Base-by-base conservation (phyloP, 768 basidiomycete genomes). In the Lactarius evosmus region DNA sequence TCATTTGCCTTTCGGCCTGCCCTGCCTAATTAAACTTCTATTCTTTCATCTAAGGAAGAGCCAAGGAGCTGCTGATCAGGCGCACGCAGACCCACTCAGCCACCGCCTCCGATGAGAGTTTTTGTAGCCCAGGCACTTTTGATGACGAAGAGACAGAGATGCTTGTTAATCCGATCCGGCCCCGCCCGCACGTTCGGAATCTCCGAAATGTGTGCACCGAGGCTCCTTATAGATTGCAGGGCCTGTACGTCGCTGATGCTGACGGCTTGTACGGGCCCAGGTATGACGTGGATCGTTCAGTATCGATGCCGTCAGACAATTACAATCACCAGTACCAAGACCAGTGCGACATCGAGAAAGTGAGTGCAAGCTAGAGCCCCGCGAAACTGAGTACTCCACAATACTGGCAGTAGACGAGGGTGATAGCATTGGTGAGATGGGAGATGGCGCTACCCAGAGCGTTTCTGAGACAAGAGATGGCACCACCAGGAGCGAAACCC, bases 341-440 rank as follows among this genome's bases (percentile, higher is more conserved):
- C 17, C 29, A 19, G 51, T 30, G 16, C 56, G 30, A 27, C 40
- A 54, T 61, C 60, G 34, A 54, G 56, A 50, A 53, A n/a, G 34
- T 16, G 61, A 62, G 34, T 9, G 29, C 34, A 46, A 25, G 36
- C 27, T 12, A 17, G 60, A 44, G 40, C n/a, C 22, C 4, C 11
- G 11, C 9, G 32, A 44, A 9, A 17, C 14, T 1, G 60, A 19
- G n/a, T 33, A 11, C 17, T 29, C 7, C 51, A 19, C 19, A 1
- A 16, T n/a, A 25, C 38, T 19, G 17, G 38, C 7, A 2, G 52
- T 22, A 19, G 40, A 54, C 16, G 60, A 49, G 25, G 46, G 25
- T 14, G 25, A 25, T 5, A 6, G 11, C 19, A 19, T 40, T 19
- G 17, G 4, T 7, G 40, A 40, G 17, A 16, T 19, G 40, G 38